A percentile compares a stretch with the other conserved stretches of the same genome.
Conservation (phyloP, 2,329 filamentous ascomycete genomes). For the Stemphylium lycopersici region DNA sequence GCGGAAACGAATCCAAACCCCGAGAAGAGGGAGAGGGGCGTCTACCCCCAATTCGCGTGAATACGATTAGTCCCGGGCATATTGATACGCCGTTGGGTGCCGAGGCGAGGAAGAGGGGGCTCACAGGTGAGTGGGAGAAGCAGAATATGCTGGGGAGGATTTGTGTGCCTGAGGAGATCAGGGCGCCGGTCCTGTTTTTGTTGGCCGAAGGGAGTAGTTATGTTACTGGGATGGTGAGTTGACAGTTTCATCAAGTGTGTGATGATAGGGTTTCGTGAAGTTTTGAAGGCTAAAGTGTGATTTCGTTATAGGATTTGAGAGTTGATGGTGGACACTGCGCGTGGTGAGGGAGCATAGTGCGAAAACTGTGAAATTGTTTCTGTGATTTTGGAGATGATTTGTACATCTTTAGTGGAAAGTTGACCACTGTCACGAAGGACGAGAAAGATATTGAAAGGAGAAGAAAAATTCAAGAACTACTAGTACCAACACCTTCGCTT, state of each 20-base stretch:
- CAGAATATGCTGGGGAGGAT: constrained; percentile 47
- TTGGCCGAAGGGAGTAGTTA: constrained; percentile 61
- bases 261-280: no score
- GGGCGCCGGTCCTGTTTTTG: constrained; percentile 39
- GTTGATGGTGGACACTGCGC: constrained; percentile 53
- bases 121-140: constrained; percentile 38
- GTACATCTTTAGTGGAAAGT: no score
- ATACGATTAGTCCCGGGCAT: constrained; percentile 60
- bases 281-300: neutral
- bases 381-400: no score
- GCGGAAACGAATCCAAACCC: constrained; percentile 33
- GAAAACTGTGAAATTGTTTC: no score
- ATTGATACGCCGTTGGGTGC: constrained; percentile 54
- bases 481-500: no score
- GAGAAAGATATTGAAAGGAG: no score
- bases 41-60: constrained; percentile 56
- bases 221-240: constrained; percentile 59
- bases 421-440: no score
- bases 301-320: constrained; percentile 40
- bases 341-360: no score
- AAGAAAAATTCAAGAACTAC: no score
- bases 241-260: neutral
- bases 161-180: constrained; percentile 38
- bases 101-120: constrained; percentile 37
- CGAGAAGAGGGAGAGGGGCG: constrained; percentile 10